Percentiles rank a stretch among this genome's conserved stretches.
Conservation (phyloP, 2,329 filamentous ascomycete species). For the Epichloe baconii region DNA sequence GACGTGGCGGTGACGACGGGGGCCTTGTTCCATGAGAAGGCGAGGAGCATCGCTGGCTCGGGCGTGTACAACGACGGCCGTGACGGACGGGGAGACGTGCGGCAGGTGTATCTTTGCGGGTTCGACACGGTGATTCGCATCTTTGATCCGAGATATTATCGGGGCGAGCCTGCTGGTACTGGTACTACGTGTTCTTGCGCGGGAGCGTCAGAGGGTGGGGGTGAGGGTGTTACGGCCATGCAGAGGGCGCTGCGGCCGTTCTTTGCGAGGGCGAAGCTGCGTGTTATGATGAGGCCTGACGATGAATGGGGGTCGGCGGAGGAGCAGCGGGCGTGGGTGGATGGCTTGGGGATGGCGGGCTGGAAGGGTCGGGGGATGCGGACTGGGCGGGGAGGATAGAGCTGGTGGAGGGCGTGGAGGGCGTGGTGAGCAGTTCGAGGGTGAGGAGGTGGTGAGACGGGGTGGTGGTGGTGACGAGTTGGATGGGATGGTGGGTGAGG, state of each 20-base stretch:
- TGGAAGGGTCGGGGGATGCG: constrained; percentile 38
- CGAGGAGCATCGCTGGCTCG: constrained; percentile 37
- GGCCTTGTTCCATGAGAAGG: constrained; percentile 66
- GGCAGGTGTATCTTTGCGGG: constrained; percentile 58
- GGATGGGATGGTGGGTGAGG: constrained; percentile 38
- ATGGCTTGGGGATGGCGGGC: constrained; percentile 30
- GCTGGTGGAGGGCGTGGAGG: constrained; percentile 36
- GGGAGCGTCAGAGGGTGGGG: too few relatives aligned
- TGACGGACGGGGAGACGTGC: too few relatives aligned
- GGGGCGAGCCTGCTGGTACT: not conserved
- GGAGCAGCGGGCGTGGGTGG: constrained; percentile 37
- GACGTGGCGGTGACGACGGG: constrained; percentile 60
- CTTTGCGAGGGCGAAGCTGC: constrained; percentile 46
- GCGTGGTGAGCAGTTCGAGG: constrained; percentile 43
- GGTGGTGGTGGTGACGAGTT: constrained; percentile 37
- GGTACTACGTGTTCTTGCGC: too few relatives aligned
- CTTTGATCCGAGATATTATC: constrained; percentile 61
- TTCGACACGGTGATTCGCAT: constrained; percentile 67
- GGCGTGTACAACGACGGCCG: constrained; percentile 19
- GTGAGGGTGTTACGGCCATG: constrained; percentile 19
- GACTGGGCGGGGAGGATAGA: constrained; percentile 50
- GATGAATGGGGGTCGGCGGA: constrained; percentile 41
- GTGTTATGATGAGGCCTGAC: constrained; percentile 50
- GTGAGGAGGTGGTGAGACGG: constrained; percentile 43
- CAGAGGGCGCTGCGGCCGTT: constrained; percentile 47